These are phyloP conservation scores for Nymphaea colorata DNA, from an alignment of 164 flowering plant species.

Conservation along the genomic window DNA sequence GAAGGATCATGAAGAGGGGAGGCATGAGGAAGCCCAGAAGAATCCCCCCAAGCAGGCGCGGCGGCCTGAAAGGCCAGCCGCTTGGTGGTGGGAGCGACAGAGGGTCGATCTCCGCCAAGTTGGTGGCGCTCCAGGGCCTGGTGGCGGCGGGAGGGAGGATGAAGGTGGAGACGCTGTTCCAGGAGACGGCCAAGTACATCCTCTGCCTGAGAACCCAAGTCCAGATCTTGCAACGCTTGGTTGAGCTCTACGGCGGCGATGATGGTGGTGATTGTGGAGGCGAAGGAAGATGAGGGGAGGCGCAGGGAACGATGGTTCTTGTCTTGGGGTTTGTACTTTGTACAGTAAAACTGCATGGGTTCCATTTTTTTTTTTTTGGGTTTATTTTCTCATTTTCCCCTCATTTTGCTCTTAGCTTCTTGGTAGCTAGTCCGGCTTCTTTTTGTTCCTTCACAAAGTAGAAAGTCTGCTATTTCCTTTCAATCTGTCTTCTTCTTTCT, in stretches of 20 bases:
- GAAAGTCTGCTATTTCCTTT: too few relatives aligned
- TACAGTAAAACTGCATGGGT: too few relatives aligned
- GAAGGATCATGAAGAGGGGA: constrained; percentile 3
- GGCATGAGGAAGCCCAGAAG: constrained; percentile 1
- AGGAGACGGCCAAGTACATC: constrained; percentile 68
- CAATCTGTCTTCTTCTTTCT: too few relatives aligned
- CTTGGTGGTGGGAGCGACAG: neutral
- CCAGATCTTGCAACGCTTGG: constrained; percentile 45
- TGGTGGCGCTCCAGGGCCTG: constrained; percentile 32
- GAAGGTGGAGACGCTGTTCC: constrained; percentile 40
- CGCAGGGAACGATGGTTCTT: neutral
- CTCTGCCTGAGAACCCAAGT: constrained; percentile 44
- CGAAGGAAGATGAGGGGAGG: neutral
- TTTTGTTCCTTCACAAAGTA: too few relatives aligned
- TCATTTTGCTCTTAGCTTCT: too few relatives aligned
- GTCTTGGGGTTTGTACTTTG: neutral
- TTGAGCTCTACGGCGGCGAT: constrained; percentile 36
- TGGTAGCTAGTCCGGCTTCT: too few relatives aligned
- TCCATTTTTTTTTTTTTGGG: too few relatives aligned
- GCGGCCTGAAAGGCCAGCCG: neutral
- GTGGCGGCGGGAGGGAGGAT: constrained; percentile 23
- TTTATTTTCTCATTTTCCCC: too few relatives aligned
- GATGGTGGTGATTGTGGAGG: neutral
- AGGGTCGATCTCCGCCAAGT: constrained; percentile 13
- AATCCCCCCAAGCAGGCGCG: neutral